Base-by-base conservation (phyloP, 1,284 basidiomycete species). In the Apiotrichum domesticum region DNA sequence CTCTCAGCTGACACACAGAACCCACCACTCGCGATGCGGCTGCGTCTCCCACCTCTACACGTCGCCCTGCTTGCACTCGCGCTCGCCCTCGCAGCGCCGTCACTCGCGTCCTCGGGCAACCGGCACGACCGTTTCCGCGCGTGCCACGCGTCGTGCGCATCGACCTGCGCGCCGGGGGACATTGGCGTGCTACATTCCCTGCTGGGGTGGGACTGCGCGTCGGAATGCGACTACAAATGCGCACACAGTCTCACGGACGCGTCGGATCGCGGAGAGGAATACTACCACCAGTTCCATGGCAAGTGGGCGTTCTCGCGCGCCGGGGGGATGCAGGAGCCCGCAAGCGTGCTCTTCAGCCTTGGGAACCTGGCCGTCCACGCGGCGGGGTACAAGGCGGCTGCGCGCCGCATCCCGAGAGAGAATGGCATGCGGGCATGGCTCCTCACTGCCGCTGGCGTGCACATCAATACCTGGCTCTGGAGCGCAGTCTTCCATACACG, bases 251-350 rank as follows among this genome's bases (percentile, higher is more conserved):
- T 95, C 54, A 96, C 92, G 13, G 76, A 80, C 29, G 83, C 85
- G 32, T 68, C 85, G 3, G 81, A 71, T 77, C 13, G 70, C 58
- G 64, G 75, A 41, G 32, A 33, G 14, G 49, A 56, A 37, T 52
- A 52, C 39, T 77, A 87, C 21, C 81, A 88, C 54, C 93, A 96
- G 68, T 97, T 89, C 74, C 84, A 92, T 68, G 96, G 96, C 32
- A 98, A 98, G 79, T 98, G 95, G 94, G 90, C 92, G 0, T 97
- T 97, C 74, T 87, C 86, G 83, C 81, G 92, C 42, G 77, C 89
- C 29, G 76, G 81, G 5, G 91, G 91, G 33, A 87, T 91, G 76
- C 96, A 98, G 75, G 96, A 99, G 75, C 94, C 95, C 4, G 85
- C 93, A 11, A 90, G 90, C 10, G 93, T 97, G 54, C 72, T 85